Conservation (phyloP, 2,329 filamentous ascomycete species). For the Xylaria polymorpha region DNA sequence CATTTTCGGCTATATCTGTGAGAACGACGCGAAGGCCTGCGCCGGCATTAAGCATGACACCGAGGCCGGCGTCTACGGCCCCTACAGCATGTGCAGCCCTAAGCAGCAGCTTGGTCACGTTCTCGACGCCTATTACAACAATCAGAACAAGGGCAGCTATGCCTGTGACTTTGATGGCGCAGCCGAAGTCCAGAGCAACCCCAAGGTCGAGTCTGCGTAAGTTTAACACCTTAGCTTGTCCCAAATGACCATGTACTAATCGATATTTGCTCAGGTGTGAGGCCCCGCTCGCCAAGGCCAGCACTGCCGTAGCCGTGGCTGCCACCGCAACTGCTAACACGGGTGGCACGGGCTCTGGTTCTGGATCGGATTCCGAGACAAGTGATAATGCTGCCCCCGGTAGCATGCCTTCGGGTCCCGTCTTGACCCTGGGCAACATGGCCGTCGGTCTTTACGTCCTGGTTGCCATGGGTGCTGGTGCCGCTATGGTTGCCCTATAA, state of each 20-base stretch:
- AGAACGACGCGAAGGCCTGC: conserved; percentile 61
- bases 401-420: conserved; percentile 47
- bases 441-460: conserved; percentile 63
- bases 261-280: conserved; percentile 52
- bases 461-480: conserved; percentile 64
- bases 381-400: conserved; percentile 50
- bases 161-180: conserved; percentile 70
- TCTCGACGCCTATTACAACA: conserved; percentile 68
- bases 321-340: conserved; percentile 48
- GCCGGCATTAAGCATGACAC: conserved; percentile 67
- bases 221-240: conserved; percentile 9
- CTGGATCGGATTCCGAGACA: conserved; percentile 26
- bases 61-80: conserved; percentile 67
- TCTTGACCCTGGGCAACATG: conserved; percentile 61
- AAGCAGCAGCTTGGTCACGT: conserved; percentile 70
- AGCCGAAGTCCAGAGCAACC: conserved; percentile 55
- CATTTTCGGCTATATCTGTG: conserved; percentile 55
- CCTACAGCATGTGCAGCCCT: conserved; percentile 72
- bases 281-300: conserved; percentile 61
- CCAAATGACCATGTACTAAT: conserved; percentile 13
- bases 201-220: conserved; percentile 43
- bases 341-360: conserved; percentile 36
- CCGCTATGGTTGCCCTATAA: conserved; percentile 65
- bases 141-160: conserved; percentile 58
- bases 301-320: conserved; percentile 51